Conservation (phyloP, 2,329 filamentous ascomycete species). For the Cercospora beticola region DNA sequence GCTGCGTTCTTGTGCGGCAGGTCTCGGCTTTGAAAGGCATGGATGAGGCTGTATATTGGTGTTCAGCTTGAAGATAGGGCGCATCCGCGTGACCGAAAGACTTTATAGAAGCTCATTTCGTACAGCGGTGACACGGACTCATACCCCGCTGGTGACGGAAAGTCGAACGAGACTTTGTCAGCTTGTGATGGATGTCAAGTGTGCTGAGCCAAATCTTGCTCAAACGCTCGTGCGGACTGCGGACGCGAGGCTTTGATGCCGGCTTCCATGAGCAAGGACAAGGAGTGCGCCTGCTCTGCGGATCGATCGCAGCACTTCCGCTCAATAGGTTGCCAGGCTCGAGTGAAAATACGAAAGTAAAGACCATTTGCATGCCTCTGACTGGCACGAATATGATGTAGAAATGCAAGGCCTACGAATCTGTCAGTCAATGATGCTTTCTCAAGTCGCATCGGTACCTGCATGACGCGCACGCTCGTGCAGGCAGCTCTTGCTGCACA, state of each 20-base stretch:
- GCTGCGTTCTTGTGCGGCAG: neutral
- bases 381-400: neutral
- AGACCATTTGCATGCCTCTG: neutral
- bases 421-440: neutral
- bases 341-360: neutral
- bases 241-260: neutral
- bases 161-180: neutral
- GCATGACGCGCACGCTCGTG: neutral
- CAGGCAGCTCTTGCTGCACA: neutral
- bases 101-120: neutral
- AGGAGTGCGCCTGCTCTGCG: neutral
- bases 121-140: constrained; percentile 1
- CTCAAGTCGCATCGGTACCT: neutral
- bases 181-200: neutral
- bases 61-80: neutral
- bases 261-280: neutral
- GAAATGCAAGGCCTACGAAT: neutral
- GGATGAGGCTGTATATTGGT: neutral
- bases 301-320: neutral
- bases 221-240: neutral
- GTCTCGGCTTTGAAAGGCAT: neutral
- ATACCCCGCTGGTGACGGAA: neutral
- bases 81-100: neutral
- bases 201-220: neutral
- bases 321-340: neutral